Percentiles rank a stretch among this genome's conserved stretches.
Conservation (phyloP, 805 yeast genomes). For the Metschnikowia hibisci region DNA sequence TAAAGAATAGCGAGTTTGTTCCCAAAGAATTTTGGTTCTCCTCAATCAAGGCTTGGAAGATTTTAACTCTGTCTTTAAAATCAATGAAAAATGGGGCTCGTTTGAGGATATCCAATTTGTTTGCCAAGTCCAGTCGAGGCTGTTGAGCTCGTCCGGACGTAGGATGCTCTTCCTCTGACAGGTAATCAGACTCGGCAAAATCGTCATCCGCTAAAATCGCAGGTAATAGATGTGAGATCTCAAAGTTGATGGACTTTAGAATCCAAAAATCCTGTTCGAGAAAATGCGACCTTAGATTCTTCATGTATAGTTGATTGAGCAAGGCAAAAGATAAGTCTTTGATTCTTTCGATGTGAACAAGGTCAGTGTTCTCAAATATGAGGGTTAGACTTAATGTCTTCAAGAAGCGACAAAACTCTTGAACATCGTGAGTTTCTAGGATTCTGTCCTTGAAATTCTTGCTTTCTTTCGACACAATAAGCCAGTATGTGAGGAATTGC, state of each 20-base stretch:
- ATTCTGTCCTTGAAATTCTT: constrained; percentile 49
- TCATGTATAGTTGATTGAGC: constrained; percentile 59
- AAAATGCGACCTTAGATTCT: constrained; percentile 59
- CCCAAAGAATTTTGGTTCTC: constrained; percentile 42
- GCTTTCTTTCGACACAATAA: constrained; percentile 61
- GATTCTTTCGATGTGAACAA: constrained; percentile 9
- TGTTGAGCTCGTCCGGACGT: background rate
- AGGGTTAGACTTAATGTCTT: constrained; percentile 48
- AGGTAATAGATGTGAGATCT: constrained; percentile 34
- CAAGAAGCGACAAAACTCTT: constrained; percentile 43
- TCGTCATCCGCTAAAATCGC: constrained; percentile 44
- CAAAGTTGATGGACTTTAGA: constrained; percentile 27
- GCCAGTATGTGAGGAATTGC: constrained; percentile 63
- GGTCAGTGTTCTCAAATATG: constrained; percentile 31
- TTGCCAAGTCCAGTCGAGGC: constrained; percentile 1
- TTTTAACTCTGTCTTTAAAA: constrained; percentile 66
- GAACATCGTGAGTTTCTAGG: constrained; percentile 36
- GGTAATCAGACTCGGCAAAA: constrained; percentile 12
- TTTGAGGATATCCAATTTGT: constrained; percentile 49
- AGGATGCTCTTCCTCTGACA: constrained; percentile 15
- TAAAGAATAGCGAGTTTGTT: constrained; percentile 17
- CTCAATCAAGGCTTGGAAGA: constrained; percentile 62
- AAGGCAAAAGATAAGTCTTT: constrained; percentile 45
- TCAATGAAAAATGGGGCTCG: constrained; percentile 77
- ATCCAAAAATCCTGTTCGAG: constrained; percentile 54